Percentiles rank a stretch among this genome's conserved stretches.
These are phyloP conservation scores for Fusarium humuli DNA, from an alignment of 2,329 filamentous ascomycete species.

Conservation along the genomic window DNA sequence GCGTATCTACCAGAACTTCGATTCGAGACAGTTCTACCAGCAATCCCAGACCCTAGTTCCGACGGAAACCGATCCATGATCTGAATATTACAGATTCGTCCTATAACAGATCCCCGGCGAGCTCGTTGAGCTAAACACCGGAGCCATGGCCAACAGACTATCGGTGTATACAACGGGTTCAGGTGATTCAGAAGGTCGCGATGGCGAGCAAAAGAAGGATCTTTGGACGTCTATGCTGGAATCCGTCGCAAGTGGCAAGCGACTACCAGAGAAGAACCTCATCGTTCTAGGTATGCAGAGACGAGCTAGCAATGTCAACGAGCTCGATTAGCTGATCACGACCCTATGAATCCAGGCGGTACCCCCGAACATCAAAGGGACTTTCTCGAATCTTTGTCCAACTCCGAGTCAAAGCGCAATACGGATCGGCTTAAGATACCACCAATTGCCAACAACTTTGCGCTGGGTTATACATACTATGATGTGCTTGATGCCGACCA, in stretches of 20 bases:
- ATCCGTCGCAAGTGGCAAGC: slow-evolving; percentile 88
- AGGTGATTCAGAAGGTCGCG: slow-evolving; percentile 66
- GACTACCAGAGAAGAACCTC: slow-evolving; percentile 90
- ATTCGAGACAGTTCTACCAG: neutral
- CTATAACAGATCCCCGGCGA: slow-evolving; percentile 17
- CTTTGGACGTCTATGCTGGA: slow-evolving; percentile 96
- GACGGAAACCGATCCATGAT: slow-evolving; percentile 21
- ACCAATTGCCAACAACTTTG: slow-evolving; percentile 91
- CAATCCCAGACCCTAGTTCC: slow-evolving; percentile 4
- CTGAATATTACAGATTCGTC: slow-evolving; percentile 19
- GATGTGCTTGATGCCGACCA: slow-evolving; percentile 94
- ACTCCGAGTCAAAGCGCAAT: slow-evolving; percentile 64
- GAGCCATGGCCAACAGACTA: slow-evolving; percentile 66
- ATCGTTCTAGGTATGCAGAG: slow-evolving; percentile 77
- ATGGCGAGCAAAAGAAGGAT: slow-evolving; percentile 82
- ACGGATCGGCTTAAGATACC: slow-evolving; percentile 72
- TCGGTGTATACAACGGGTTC: slow-evolving; percentile 70
- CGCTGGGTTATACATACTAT: slow-evolving; percentile 93
- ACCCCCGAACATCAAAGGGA: slow-evolving; percentile 85
- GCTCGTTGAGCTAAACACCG: slow-evolving; percentile 33
- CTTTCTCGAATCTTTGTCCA: slow-evolving; percentile 76
- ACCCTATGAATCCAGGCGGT: slow-evolving; percentile 67
- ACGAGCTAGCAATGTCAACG: neutral
- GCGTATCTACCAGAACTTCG: slow-evolving; percentile 29
- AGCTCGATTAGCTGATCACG: slow-evolving; percentile 47